A percentile compares a stretch with the other conserved stretches of the same genome.
Conservation (phyloP, 139 green algal species). For the Tetradesmus lagerheimii region DNA sequence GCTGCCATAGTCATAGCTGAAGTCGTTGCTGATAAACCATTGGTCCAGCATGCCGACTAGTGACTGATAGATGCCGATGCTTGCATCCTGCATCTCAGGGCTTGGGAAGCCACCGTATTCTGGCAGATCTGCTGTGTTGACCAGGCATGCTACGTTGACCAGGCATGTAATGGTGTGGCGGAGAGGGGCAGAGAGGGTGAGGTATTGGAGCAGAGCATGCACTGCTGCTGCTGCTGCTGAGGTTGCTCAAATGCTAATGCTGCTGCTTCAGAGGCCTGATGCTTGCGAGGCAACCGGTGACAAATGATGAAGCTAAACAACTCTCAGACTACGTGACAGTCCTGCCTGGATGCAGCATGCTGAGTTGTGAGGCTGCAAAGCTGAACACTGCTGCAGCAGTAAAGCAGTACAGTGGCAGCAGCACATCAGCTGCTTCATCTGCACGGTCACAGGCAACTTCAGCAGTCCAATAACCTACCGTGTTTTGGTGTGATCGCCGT, state of each 20-base stretch:
- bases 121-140: conserved; percentile 14
- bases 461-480: neutral
- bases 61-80: neutral
- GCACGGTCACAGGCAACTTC: neutral
- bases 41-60: conserved; percentile 23
- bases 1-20: neutral
- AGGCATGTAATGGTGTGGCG: neutral
- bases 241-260: neutral
- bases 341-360: neutral
- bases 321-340: too few relatives aligned
- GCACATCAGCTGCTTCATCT: neutral
- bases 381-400: neutral
- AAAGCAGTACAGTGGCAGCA: neutral
- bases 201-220: neutral
- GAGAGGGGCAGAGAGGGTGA: neutral
- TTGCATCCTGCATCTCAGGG: conserved; percentile 32
- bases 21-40: conserved; percentile 14
- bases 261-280: neutral
- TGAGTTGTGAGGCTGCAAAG: neutral
- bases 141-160: conserved; percentile 6
- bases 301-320: too few relatives aligned
- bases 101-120: conserved; percentile 33
- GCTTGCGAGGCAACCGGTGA: neutral
- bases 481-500: neutral
- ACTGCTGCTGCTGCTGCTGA: neutral